Percentiles rank a stretch among this genome's conserved stretches.
phyloP scores from a whole-genome alignment of 805 yeast species.

The Lachancea meyersii region DNA sequence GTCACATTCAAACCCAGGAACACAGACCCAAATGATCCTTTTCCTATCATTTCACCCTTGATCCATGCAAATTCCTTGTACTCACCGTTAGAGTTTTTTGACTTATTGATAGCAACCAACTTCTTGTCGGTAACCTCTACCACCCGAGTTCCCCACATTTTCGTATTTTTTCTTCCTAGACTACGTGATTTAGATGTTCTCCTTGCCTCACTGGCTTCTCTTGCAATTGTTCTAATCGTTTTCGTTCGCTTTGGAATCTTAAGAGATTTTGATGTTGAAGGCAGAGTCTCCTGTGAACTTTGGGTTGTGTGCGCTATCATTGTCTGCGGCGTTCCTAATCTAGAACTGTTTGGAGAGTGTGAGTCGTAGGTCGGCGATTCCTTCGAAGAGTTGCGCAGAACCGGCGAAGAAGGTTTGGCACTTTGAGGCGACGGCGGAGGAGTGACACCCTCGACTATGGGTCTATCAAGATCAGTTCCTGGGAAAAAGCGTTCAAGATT shows the following conservation, averaged over 20 bases:
- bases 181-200: conserved; percentile 29
- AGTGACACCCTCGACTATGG: conserved; percentile 68
- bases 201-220: conserved; percentile 72
- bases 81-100: conserved; percentile 59
- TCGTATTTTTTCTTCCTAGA: conserved; percentile 75
- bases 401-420: conserved; percentile 1
- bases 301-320: conserved; percentile 17
- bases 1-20: conserved; percentile 88
- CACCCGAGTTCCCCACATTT: conserved; percentile 95
- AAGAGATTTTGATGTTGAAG: conserved; percentile 2
- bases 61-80: conserved; percentile 93
- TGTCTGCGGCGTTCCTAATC: conserved; percentile 32
- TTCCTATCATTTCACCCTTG: conserved; percentile 92
- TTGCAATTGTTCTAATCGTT: conserved; percentile 87
- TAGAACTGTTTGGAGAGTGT: conserved; percentile 17
- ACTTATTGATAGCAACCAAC: conserved; percentile 57
- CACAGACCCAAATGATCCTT: conserved; percentile 95
- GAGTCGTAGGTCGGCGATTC: conserved; percentile 9
- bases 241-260: conserved; percentile 61
- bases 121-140: conserved; percentile 81
- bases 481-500: conserved; percentile 92
- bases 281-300: conserved; percentile 7
- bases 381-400: background rate
- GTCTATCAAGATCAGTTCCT: conserved; percentile 82
- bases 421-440: conserved; percentile 49